Evolutionary conservation across 148 eudicot genomes (phyloP).

Genomic region (Arctostaphylos glauca): DNA sequence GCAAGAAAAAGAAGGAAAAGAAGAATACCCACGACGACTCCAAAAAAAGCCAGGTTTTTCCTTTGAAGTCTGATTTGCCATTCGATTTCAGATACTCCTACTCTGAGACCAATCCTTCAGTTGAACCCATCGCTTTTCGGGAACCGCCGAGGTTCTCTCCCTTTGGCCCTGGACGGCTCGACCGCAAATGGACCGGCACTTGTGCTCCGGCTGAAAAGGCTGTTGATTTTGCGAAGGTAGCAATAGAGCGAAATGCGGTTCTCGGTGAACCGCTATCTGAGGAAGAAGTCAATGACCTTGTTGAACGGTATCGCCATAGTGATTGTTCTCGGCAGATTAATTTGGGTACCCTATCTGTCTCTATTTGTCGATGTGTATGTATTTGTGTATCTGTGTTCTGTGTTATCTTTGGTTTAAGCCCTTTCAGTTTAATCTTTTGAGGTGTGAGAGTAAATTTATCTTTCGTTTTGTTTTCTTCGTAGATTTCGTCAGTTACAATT

Average conservation of each 20-base stretch:
- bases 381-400: too few species aligned
- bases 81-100: constrained; percentile 89
- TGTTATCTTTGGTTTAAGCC: not conserved
- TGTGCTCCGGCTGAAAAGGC: constrained; percentile 44
- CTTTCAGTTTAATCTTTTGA: not conserved
- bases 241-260: constrained; percentile 36
- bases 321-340: constrained; percentile 83
- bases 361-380: not conserved
- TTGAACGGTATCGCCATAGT: constrained; percentile 80
- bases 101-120: constrained; percentile 54
- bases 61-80: constrained; percentile 57
- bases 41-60: constrained; percentile 16
- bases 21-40: constrained; percentile 10
- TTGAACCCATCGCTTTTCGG: constrained; percentile 73
- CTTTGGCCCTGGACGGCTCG: constrained; percentile 89
- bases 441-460: not conserved
- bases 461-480: not conserved
- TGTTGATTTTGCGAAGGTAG: constrained; percentile 31
- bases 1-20: constrained; percentile 9
- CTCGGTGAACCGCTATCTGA: constrained; percentile 62
- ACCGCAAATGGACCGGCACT: constrained; percentile 87
- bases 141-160: constrained; percentile 85
- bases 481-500: not conserved
- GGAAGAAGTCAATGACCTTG: constrained; percentile 62
- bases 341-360: constrained; percentile 46